Evolutionary conservation across 208 protist genomes (phyloP).

Genomic region (Strigomonas oncopelti): DNA sequence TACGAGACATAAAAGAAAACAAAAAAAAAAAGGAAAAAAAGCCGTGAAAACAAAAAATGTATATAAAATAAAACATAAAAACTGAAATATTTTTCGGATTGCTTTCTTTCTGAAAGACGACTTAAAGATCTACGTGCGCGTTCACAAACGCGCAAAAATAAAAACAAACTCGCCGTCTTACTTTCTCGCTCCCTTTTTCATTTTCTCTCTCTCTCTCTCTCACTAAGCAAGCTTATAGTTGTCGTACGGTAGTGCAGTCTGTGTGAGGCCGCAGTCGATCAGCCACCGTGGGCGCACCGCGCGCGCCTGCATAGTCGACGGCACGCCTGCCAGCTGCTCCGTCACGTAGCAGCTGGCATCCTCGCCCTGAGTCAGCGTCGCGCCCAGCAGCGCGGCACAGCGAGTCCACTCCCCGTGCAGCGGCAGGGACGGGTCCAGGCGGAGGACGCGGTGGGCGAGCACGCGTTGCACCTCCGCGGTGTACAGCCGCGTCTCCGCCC

Average conservation of each 20-base stretch:
- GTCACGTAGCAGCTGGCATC: not conserved
- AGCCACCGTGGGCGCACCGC: conserved; percentile 24
- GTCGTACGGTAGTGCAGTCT: conserved; percentile 17
- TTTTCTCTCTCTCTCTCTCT: too few relatives aligned
- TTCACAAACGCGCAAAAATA: too few relatives aligned
- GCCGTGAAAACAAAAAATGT: too few relatives aligned
- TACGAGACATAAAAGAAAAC: not conserved
- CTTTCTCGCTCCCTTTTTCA: too few relatives aligned
- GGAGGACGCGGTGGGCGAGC: conserved; percentile 14
- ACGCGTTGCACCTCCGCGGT: conserved; percentile 9
- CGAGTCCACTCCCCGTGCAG: conserved; percentile 4
- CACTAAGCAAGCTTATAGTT: conserved; percentile 8
- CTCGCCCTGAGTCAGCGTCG: conserved; percentile 10
- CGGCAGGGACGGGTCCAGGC: conserved; percentile 1
- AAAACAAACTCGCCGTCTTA: too few relatives aligned
- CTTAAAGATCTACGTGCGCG: too few relatives aligned
- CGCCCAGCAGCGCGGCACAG: conserved; percentile 18
- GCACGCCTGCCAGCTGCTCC: conserved; percentile 6
- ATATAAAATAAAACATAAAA: too few relatives aligned
- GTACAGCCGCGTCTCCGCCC: conserved; percentile 10
- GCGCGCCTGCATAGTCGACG: conserved; percentile 12
- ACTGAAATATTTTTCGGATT: too few relatives aligned
- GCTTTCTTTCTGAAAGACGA: too few relatives aligned
- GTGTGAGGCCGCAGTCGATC: conserved; percentile 22
- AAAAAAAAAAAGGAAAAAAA: conserved; percentile 14